Evolutionary conservation across 2,329 filamentous ascomycete species (phyloP), one percentile per base, ranked within the genome.

Genomic region (Madurella fahalii): DNA sequence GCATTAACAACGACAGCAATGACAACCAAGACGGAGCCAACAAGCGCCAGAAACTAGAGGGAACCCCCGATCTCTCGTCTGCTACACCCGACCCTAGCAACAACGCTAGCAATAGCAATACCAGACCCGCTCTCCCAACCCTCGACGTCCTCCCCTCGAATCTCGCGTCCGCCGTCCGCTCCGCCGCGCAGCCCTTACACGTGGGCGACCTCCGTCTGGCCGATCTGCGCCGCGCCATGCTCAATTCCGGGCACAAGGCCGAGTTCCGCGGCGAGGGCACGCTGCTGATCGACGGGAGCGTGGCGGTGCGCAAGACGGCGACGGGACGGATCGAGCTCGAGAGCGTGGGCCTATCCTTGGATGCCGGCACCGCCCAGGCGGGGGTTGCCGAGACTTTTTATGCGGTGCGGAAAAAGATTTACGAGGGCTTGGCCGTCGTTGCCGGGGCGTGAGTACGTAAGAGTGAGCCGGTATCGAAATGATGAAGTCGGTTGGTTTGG

Each of bases 241-340:
- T 90, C 64, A 78, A 81, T 13, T 81, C 86, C 2, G 91, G 92
- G 0, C 91, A 96, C 72, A 85, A 83, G 13, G 93, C 93, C 1
- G 94, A 96, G 70, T 96, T 97, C 71, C 81, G 90, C 47, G 94
- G 94, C 47, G 93, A 97, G 71, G 94, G 94, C 58, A 95, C 88
- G 9, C 76, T 99, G 54, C 80, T 99, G 9, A 86, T 99, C 53
- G 93, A 97, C 67, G 89, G 90, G 1, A 82, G 83, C 9, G 92
- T 97, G 7, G 89, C 91, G 4, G 91, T 99, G 44, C 80, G 90
- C 57, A 97, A 99, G 77, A 89, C 87, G 45, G 86, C 84, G 1
- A 87, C 87, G n/a, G 92, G 92, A 0, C 85, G 82, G 63, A 90
- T 96, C 65, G 93, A 95, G 72, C 84, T 96, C 16, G 93, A 96